A percentile compares a stretch with the other conserved stretches of the same genome.
Conservation (phyloP, 2,329 filamentous ascomycete genomes). For the Diaporthe ampelina region DNA sequence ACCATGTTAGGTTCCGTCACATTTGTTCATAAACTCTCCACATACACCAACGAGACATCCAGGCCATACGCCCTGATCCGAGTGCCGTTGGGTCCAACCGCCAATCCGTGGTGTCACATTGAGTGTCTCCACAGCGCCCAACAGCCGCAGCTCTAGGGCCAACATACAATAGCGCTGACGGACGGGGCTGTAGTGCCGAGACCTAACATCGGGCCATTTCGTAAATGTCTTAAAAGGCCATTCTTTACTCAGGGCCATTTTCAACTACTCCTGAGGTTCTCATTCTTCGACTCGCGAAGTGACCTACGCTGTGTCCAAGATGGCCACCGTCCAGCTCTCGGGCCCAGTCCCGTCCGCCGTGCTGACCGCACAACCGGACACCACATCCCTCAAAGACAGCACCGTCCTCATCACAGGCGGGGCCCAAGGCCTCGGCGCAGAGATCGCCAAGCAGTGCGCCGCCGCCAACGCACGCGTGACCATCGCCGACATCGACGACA, state of each 20-base stretch:
- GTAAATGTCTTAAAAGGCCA: not conserved
- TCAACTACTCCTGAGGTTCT: no score
- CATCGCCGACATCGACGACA: conserved; percentile 16
- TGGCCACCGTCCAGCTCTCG: not conserved
- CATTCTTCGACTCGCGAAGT: no score
- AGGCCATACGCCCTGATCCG: no score
- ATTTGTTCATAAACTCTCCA: no score
- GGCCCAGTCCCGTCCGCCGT: not conserved
- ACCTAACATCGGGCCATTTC: not conserved
- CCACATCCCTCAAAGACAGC: not conserved
- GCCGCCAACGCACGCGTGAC: not conserved
- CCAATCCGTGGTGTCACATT: no score
- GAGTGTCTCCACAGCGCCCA: not conserved
- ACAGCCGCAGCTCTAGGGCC: not conserved
- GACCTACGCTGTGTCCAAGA: not conserved
- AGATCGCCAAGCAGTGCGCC: not conserved
- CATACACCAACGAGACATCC: no score
- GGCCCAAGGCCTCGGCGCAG: conserved; percentile 3
- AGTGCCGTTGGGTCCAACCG: no score
- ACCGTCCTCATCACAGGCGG: conserved; percentile 1
- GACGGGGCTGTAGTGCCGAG: not conserved
- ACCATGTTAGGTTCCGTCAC: no score
- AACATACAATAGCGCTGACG: conserved; percentile 2
- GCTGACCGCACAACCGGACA: not conserved
- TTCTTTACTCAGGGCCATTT: no score